Evolutionary conservation across 164 flowering plant genomes (phyloP).

Genomic region (Sedum album): DNA sequence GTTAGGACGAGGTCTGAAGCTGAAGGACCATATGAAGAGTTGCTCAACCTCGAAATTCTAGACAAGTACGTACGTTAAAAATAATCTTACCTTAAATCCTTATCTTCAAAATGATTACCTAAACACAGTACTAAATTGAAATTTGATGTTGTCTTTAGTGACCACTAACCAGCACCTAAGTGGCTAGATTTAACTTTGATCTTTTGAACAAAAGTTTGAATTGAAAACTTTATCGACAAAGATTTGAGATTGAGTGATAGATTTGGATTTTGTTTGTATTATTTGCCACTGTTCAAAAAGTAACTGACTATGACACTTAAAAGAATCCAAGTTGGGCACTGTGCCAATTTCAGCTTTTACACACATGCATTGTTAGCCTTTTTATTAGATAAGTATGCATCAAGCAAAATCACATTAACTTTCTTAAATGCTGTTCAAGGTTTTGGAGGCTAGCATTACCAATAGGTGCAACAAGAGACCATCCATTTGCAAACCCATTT

Average conservation of each 20-base stretch:
- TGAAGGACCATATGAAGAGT: conserved; percentile 31
- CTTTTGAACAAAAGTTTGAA: not conserved
- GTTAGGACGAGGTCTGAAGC: conserved; percentile 39
- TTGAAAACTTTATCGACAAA: not conserved
- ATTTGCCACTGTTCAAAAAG: not conserved
- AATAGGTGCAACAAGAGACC: conserved; percentile 45
- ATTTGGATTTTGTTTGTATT: not conserved
- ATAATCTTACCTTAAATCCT: not conserved
- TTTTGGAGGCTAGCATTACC: conserved; percentile 73
- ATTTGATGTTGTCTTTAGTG: too few species aligned
- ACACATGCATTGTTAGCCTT: not conserved
- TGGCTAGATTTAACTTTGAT: not conserved
- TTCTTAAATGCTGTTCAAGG: conserved; percentile 26
- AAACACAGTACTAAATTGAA: too few species aligned
- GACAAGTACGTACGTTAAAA: conserved; percentile 30
- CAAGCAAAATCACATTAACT: not conserved
- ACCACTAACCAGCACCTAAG: not conserved
- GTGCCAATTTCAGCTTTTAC: not conserved
- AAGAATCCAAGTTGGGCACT: not conserved
- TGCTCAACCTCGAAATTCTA: conserved; percentile 31
- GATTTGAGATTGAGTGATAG: not conserved
- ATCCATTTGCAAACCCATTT: conserved; percentile 65
- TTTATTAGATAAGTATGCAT: not conserved
- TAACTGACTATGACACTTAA: not conserved
- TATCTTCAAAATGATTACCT: not conserved